Evolutionary conservation across 306 rosid species (phyloP).

Genomic region (Mimosa pudica): DNA sequence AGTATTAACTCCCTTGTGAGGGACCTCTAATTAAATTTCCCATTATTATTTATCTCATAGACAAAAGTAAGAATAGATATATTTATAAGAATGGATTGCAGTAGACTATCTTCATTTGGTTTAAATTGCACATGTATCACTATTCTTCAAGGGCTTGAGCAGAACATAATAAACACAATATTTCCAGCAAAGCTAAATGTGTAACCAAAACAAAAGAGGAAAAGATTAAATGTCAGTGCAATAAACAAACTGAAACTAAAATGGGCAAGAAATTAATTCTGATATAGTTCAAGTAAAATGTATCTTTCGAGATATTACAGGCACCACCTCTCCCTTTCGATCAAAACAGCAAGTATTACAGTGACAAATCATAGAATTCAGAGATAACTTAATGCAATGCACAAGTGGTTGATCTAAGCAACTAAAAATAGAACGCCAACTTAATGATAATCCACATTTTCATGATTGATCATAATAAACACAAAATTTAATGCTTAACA

Average conservation of each 20-base stretch:
- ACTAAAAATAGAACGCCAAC: slow-evolving; percentile 35
- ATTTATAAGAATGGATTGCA: slow-evolving; percentile 7
- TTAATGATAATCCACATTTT: slow-evolving; percentile 31
- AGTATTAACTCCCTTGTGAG: no score
- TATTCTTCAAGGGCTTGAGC: background rate
- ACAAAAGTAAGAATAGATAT: slow-evolving; percentile 1
- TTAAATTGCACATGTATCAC: background rate
- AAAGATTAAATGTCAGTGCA: background rate
- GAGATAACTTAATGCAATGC: slow-evolving; percentile 38
- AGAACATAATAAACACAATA: slow-evolving; percentile 17
- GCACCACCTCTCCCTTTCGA: slow-evolving; percentile 31
- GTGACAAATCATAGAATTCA: slow-evolving; percentile 22
- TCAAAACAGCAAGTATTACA: slow-evolving; percentile 39
- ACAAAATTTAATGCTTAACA: no score
- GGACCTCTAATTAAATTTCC: no score
- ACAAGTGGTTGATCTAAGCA: slow-evolving; percentile 41
- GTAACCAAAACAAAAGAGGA: background rate
- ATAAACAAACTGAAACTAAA: slow-evolving; percentile 11
- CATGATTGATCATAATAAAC: background rate
- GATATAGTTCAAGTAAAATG: slow-evolving; percentile 41
- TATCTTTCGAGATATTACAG: slow-evolving; percentile 32
- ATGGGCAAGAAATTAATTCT: slow-evolving; percentile 32
- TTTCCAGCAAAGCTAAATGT: slow-evolving; percentile 7
- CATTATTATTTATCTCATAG: background rate
- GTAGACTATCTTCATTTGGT: background rate